Evolutionary conservation across 2,329 filamentous ascomycete genomes (phyloP).

Genomic region (Metarhizium rileyi): DNA sequence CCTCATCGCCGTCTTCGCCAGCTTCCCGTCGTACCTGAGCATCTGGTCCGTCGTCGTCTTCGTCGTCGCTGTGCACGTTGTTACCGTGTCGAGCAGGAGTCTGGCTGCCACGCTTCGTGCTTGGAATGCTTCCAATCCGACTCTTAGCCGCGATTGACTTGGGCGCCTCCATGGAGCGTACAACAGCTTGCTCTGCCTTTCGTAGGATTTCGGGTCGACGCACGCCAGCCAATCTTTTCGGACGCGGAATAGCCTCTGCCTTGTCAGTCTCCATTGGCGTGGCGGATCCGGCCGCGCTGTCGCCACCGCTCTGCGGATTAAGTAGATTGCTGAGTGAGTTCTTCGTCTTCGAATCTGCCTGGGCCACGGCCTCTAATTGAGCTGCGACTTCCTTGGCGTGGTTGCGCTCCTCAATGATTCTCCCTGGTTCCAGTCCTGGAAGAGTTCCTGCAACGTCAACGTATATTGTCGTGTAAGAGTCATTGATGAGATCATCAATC

Average conservation of each 20-base stretch:
- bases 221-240: constrained; percentile 32
- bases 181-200: constrained; percentile 50
- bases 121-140: constrained; percentile 40
- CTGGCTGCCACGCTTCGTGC: constrained; percentile 34
- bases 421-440: constrained; percentile 37
- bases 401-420: constrained; percentile 36
- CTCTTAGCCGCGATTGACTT: constrained; percentile 36
- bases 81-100: constrained; percentile 27
- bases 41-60: constrained; percentile 31
- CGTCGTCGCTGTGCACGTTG: constrained; percentile 29
- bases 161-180: constrained; percentile 38
- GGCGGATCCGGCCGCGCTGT: constrained; percentile 22
- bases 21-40: constrained; percentile 27
- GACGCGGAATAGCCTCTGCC: constrained; percentile 29
- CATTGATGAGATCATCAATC: constrained; percentile 89
- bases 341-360: constrained; percentile 17
- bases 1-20: constrained; percentile 23
- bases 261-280: constrained; percentile 31
- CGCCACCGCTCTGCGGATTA: constrained; percentile 31
- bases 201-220: constrained; percentile 49
- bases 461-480: constrained; percentile 76
- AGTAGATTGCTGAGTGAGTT: constrained; percentile 33
- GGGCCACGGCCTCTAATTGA: constrained; percentile 22
- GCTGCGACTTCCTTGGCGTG: constrained; percentile 32
- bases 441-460: constrained; percentile 53